Evolutionary conservation across 2,329 filamentous ascomycete species (phyloP).

Genomic region (Ascochyta koolunga): DNA sequence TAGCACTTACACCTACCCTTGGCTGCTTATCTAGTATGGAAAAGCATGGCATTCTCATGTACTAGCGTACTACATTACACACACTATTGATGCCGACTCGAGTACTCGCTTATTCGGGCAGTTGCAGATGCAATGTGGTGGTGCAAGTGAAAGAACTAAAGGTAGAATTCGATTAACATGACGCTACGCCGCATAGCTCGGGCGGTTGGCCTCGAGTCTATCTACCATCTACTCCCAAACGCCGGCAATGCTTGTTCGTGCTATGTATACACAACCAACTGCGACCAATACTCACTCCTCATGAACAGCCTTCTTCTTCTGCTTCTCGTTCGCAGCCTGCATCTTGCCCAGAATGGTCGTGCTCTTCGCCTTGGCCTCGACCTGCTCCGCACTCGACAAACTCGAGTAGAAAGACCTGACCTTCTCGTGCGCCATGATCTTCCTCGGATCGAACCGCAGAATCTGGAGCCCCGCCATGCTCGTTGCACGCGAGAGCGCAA

Average conservation of each 20-base stretch:
- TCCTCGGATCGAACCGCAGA: slow-evolving; percentile 82
- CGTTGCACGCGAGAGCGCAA: slow-evolving; percentile 91
- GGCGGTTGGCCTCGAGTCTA: not conserved
- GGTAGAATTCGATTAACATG: not conserved
- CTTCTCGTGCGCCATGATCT: slow-evolving; percentile 91
- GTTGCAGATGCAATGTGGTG: too few relatives aligned
- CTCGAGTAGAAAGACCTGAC: slow-evolving; percentile 86
- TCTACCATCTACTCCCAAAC: not conserved
- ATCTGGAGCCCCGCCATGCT: slow-evolving; percentile 88
- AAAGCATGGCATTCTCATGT: too few relatives aligned
- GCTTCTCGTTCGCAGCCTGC: slow-evolving; percentile 28
- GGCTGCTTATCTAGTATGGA: too few relatives aligned
- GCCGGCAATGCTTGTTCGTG: not conserved
- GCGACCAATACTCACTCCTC: not conserved
- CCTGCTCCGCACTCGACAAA: slow-evolving; percentile 71
- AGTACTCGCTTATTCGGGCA: too few relatives aligned
- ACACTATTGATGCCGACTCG: too few relatives aligned
- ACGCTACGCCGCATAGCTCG: not conserved
- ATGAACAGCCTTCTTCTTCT: slow-evolving; percentile 1
- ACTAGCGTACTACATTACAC: too few relatives aligned
- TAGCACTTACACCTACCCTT: too few relatives aligned
- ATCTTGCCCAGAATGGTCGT: slow-evolving; percentile 40
- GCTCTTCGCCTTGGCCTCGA: slow-evolving; percentile 43
- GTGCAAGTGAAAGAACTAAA: too few relatives aligned
- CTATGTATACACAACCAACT: not conserved